Percentiles rank a stretch among this genome's conserved stretches.
phyloP scores from a whole-genome alignment of 352 stramenopile genomes.

The Globisporangium parvum region DNA sequence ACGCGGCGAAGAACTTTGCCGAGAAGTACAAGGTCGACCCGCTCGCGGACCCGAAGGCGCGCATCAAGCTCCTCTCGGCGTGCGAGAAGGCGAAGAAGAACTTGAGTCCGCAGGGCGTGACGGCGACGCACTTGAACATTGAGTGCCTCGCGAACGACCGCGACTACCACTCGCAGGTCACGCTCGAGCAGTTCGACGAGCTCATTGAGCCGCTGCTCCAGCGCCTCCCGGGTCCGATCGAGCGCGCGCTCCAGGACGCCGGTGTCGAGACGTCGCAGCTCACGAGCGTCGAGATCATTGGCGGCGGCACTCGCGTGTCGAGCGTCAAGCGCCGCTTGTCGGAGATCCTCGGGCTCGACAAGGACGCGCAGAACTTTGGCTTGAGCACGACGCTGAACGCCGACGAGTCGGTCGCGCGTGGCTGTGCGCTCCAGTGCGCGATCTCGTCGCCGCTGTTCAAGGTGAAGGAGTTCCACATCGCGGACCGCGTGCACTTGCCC shows the following conservation, averaged over 20 bases:
- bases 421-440: conserved; percentile 96
- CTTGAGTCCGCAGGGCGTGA: conserved; percentile 94
- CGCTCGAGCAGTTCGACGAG: conserved; percentile 92
- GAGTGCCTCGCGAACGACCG: conserved; percentile 98
- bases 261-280: conserved; percentile 89
- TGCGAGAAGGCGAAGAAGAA: conserved; percentile 99
- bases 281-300: conserved; percentile 93
- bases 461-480: conserved; percentile 90
- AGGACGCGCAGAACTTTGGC: conserved; percentile 93
- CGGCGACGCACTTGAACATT: conserved; percentile 94
- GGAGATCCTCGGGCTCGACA: conserved; percentile 90
- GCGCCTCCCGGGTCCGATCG: conserved; percentile 82
- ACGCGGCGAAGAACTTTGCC: conserved; percentile 93
- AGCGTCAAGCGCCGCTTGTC: conserved; percentile 93
- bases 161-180: conserved; percentile 95
- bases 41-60: conserved; percentile 88
- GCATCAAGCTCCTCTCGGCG: conserved; percentile 95
- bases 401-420: conserved; percentile 96
- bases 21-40: conserved; percentile 95
- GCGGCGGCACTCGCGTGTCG: conserved; percentile 93
- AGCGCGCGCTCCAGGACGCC: conserved; percentile 81
- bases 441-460: conserved; percentile 99
- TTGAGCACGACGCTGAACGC: conserved; percentile 99
- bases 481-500: conserved; percentile 87
- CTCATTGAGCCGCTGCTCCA: conserved; percentile 89